Evolutionary conservation across 192 early-diverging fungal species (phyloP).

Genomic region (Coemansia sp.): DNA sequence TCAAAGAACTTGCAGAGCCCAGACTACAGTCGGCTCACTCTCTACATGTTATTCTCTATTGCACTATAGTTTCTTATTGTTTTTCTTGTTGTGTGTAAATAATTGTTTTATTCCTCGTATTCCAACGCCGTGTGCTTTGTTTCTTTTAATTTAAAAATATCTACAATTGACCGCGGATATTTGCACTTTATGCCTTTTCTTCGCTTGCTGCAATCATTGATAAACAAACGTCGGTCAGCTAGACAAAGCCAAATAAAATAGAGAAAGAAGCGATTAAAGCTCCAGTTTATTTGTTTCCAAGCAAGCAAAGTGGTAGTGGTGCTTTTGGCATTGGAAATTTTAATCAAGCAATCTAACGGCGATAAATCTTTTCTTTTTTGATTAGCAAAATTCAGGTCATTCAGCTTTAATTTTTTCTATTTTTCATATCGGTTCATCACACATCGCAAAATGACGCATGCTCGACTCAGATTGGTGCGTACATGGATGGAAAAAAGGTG

Average conservation of each 20-base stretch:
- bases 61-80: constrained; percentile 3
- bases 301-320: too few relatives aligned
- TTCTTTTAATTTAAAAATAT: neutral
- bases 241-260: neutral
- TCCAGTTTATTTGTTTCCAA: too few relatives aligned
- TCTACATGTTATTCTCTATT: neutral
- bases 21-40: neutral
- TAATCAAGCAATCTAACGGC: neutral
- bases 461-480: neutral
- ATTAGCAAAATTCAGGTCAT: too few relatives aligned
- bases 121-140: neutral
- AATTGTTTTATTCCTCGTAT: neutral
- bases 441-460: neutral
- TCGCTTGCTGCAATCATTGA: neutral
- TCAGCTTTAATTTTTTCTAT: too few relatives aligned
- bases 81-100: constrained; percentile 4
- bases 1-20: neutral
- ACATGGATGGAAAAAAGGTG: neutral
- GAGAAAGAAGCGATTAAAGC: neutral
- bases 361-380: too few relatives aligned
- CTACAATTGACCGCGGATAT: neutral
- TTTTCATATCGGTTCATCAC: neutral
- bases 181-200: neutral
- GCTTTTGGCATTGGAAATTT: neutral
- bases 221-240: too few relatives aligned